A percentile compares a stretch with the other conserved stretches of the same genome.
Evolutionary conservation across 257 asterid genomes (phyloP).

Genomic region (Fraxinus cuspidata): DNA sequence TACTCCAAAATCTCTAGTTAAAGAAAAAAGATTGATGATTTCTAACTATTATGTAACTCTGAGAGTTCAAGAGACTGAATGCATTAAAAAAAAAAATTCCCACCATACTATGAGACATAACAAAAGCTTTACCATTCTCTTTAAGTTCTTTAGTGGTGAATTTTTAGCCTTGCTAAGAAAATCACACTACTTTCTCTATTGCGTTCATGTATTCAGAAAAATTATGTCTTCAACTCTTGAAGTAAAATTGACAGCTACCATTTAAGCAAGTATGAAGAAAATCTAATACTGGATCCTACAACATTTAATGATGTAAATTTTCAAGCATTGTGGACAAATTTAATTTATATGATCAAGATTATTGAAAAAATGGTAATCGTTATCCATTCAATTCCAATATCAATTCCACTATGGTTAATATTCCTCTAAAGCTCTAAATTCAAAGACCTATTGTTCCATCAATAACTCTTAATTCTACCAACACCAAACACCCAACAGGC

Average conservation of each 20-base stretch:
- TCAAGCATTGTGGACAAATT: not conserved
- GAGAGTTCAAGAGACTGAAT: not conserved
- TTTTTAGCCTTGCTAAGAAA: not conserved
- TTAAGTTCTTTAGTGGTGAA: not conserved
- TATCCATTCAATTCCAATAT: not conserved
- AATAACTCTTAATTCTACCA: too few relatives aligned
- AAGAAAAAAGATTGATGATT: not conserved
- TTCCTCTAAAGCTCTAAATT: not conserved
- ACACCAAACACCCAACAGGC: too few relatives aligned
- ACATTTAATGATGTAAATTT: not conserved
- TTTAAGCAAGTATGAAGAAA: not conserved
- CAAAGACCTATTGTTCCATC: not conserved
- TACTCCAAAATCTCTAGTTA: not conserved
- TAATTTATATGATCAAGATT: not conserved
- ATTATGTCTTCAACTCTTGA: not conserved
- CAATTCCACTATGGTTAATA: not conserved
- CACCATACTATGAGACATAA: not conserved
- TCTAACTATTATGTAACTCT: not conserved
- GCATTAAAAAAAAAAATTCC: not conserved
- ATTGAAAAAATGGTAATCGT: not conserved
- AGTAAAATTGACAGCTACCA: not conserved
- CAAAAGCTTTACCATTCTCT: not conserved
- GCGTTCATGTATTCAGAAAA: not conserved
- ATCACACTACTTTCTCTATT: slow-evolving; percentile 1
- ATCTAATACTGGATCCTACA: not conserved